phyloP scores from a whole-genome alignment of 2,329 filamentous ascomycete species.

The Drechmeria coniospora region DNA sequence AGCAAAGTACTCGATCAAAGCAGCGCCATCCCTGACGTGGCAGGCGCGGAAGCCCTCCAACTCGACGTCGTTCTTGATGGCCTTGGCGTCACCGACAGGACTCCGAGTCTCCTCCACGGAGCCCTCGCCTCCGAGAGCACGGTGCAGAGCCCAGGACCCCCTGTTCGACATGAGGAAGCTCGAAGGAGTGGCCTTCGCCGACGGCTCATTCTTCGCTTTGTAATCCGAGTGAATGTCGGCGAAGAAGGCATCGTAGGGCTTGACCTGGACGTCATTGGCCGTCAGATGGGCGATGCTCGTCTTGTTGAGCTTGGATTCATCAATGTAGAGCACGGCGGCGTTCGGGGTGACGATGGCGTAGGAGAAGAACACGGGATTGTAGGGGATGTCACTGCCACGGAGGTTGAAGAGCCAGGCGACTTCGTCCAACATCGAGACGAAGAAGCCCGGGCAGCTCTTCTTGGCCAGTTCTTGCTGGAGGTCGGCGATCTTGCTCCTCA shows the following conservation, averaged over 20 bases:
- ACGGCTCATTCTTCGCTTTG: conserved; percentile 23
- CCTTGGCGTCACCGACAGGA: conserved; percentile 79
- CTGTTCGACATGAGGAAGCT: conserved; percentile 81
- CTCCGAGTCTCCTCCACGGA: conserved; percentile 77
- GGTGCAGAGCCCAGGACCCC: conserved; percentile 83
- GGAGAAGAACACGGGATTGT: conserved; percentile 97
- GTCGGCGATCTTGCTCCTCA: conserved; percentile 68
- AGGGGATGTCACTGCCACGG: conserved; percentile 85
- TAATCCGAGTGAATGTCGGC: conserved; percentile 41
- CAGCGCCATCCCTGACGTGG: conserved; percentile 84
- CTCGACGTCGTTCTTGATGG: conserved; percentile 83
- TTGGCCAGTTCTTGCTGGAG: conserved; percentile 84
- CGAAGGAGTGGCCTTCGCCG: conserved; percentile 17
- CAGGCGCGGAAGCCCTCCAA: conserved; percentile 86
- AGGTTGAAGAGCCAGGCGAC: conserved; percentile 98
- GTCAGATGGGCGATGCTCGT: conserved; percentile 56
- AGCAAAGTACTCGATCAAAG: conserved; percentile 82
- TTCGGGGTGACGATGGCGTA: conserved; percentile 77
- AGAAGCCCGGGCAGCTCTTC: conserved; percentile 73
- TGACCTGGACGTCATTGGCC: conserved; percentile 53
- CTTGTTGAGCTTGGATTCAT: conserved; percentile 58
- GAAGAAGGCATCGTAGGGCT: conserved; percentile 73
- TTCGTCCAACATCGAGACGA: conserved; percentile 91
- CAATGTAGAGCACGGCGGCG: conserved; percentile 67
- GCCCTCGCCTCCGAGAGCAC: conserved; percentile 71